These are phyloP conservation scores for Aschersonia sp. DNA, from an alignment of 2,329 filamentous ascomycete genomes.

Conservation along the genomic window DNA sequence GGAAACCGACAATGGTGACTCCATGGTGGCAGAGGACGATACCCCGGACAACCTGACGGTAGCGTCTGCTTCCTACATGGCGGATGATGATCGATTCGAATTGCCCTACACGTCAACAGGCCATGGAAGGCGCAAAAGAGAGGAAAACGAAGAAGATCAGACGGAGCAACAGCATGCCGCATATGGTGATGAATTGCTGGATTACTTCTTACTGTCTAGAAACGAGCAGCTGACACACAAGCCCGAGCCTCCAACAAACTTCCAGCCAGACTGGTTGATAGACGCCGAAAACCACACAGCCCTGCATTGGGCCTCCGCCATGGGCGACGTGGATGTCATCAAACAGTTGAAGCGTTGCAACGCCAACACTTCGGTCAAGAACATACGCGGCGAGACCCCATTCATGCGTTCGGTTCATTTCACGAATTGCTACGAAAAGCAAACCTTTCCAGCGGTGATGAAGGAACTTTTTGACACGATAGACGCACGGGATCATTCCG, in stretches of 20 bases:
- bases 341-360: constrained; percentile 73
- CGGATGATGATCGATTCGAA: constrained; percentile 67
- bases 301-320: constrained; percentile 92
- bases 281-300: constrained; percentile 88
- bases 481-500: constrained; percentile 62
- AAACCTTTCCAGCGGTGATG: constrained; percentile 74
- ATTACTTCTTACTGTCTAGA: constrained; percentile 86
- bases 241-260: constrained; percentile 71
- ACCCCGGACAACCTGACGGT: constrained; percentile 74
- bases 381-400: constrained; percentile 69
- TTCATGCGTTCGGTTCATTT: constrained; percentile 92
- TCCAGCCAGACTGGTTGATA: constrained; percentile 83
- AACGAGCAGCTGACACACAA: constrained; percentile 58
- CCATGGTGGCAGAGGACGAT: constrained; percentile 58
- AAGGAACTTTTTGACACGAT: constrained; percentile 75
- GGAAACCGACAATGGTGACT: constrained; percentile 48
- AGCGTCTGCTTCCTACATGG: constrained; percentile 72
- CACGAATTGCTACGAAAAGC: constrained; percentile 92
- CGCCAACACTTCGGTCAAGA: constrained; percentile 58
- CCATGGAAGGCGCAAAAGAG: constrained; percentile 64
- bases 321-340: constrained; percentile 90
- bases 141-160: constrained; percentile 44
- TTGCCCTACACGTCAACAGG: constrained; percentile 48
- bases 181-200: constrained; percentile 84
- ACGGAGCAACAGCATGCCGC: constrained; percentile 76